Conservation (phyloP, 108 stramenopile species). For the Pseudonitzschia multiseries region DNA sequence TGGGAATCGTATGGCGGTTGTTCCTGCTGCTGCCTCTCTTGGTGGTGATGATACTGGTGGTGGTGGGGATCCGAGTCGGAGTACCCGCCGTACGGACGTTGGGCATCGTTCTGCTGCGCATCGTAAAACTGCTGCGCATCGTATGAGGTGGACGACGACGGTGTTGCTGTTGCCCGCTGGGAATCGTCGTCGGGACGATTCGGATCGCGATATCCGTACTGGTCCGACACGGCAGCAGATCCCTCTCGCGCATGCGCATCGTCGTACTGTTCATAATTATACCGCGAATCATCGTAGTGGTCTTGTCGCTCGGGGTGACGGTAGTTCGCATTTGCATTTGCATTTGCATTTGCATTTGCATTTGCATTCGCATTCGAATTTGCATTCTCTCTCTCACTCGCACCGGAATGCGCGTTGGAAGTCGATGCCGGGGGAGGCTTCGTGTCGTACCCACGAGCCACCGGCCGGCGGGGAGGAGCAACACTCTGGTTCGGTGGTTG, state of each 20-base stretch:
- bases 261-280: neutral
- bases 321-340: no score
- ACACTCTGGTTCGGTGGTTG: no score
- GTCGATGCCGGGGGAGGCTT: neutral
- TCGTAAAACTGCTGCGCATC: no score
- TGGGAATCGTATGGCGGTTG: neutral
- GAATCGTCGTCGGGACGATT: neutral
- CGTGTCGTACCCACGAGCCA: slow-evolving; percentile 1
- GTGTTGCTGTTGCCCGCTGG: no score
- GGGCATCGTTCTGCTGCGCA: no score
- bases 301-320: neutral
- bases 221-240: neutral
- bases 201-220: neutral
- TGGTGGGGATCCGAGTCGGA: neutral
- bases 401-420: no score
- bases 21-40: neutral
- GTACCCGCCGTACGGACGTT: no score
- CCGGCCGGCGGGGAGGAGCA: neutral
- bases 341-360: no score
- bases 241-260: neutral
- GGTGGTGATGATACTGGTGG: neutral
- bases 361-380: no score
- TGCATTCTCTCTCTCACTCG: no score
- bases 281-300: neutral
- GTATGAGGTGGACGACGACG: neutral